Evolutionary conservation across 1,284 basidiomycete species (phyloP).

Genomic region (Taiwanofungus camphoratus): DNA sequence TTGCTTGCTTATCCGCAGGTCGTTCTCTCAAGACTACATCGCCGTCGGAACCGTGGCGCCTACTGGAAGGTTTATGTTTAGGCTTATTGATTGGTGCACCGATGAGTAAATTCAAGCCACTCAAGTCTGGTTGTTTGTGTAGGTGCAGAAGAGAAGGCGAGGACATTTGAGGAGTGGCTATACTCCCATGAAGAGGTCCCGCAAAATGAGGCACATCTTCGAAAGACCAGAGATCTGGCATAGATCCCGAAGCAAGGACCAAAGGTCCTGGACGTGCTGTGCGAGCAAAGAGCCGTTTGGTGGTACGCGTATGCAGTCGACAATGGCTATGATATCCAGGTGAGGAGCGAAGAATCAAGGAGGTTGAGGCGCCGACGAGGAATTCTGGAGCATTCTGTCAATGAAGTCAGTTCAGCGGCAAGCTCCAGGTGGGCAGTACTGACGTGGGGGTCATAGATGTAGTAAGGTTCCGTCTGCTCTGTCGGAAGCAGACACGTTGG

Average conservation of each 20-base stretch:
- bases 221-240: not conserved
- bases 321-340: constrained; percentile 14
- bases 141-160: not conserved
- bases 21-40: too few relatives aligned
- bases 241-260: constrained; percentile 12
- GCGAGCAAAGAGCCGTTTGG: constrained; percentile 4
- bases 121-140: not conserved
- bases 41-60: too few relatives aligned
- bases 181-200: too few relatives aligned
- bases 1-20: not conserved
- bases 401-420: not conserved
- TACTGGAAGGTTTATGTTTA: constrained; percentile 2
- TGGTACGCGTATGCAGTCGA: constrained; percentile 1
- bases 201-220: constrained; percentile 1
- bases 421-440: not conserved
- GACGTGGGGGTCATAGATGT: constrained; percentile 20
- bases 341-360: constrained; percentile 13
- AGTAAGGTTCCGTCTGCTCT: constrained; percentile 10
- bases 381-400: constrained; percentile 20
- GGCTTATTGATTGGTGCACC: constrained; percentile 4
- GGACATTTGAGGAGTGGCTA: not conserved
- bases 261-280: constrained; percentile 15
- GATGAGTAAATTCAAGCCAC: constrained; percentile 6
- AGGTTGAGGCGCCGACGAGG: constrained; percentile 20
- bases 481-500: too few relatives aligned